These are phyloP conservation scores for Carex littledalei DNA, from an alignment of 176 grass and related monocot genomes.

Conservation along the genomic window DNA sequence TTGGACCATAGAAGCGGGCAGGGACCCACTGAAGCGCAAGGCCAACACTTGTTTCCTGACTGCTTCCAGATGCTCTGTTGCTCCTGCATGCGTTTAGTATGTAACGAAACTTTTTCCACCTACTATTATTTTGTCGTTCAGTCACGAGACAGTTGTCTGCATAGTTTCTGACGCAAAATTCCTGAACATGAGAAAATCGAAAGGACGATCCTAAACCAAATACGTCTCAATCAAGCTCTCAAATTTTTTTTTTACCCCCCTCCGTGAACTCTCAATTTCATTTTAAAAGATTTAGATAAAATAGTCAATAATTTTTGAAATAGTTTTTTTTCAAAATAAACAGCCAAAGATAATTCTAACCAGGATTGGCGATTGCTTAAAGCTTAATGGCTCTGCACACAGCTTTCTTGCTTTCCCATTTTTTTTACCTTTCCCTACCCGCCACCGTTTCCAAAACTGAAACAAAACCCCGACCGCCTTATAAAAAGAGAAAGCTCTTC, in stretches of 20 bases:
- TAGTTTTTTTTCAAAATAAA: background rate
- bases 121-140: too few relatives aligned
- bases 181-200: too few relatives aligned
- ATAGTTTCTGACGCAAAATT: too few relatives aligned
- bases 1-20: too few relatives aligned
- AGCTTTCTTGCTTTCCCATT: background rate
- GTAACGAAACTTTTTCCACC: too few relatives aligned
- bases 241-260: background rate
- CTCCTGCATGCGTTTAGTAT: too few relatives aligned
- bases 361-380: background rate
- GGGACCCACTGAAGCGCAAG: too few relatives aligned
- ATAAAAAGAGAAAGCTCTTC: background rate
- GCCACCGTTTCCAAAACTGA: background rate
- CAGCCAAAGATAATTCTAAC: background rate
- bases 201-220: too few relatives aligned
- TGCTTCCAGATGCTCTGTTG: too few relatives aligned
- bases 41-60: too few relatives aligned
- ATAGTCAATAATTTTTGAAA: background rate
- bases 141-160: too few relatives aligned
- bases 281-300: background rate
- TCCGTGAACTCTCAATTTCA: background rate
- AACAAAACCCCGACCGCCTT: background rate
- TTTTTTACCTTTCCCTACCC: background rate
- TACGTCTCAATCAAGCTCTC: too few relatives aligned
- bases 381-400: background rate